phyloP scores from a whole-genome alignment of 2,329 filamentous ascomycete genomes.

The Gyromitra esculenta region DNA sequence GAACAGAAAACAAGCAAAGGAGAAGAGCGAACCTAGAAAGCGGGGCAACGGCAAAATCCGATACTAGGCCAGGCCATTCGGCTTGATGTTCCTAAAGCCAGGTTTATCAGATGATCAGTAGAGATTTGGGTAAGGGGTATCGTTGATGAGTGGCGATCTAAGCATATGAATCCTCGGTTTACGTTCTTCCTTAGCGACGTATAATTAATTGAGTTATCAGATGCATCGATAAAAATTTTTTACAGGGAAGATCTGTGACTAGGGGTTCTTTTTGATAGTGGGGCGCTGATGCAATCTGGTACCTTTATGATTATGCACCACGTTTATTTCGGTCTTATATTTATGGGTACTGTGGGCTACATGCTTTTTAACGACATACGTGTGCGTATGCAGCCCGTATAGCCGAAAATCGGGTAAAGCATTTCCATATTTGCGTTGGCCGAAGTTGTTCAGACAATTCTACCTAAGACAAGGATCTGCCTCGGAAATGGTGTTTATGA shows the following conservation, averaged over 20 bases:
- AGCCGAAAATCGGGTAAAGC: neutral
- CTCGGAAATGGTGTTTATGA: conserved; percentile 23
- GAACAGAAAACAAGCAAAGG: neutral
- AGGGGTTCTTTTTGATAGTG: neutral
- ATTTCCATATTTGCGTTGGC: neutral
- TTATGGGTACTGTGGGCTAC: neutral
- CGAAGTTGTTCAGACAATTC: neutral
- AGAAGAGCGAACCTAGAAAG: neutral
- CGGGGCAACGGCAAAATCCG: no score
- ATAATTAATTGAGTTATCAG: conserved; percentile 31
- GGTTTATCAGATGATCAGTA: conserved; percentile 29
- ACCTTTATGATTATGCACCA: conserved; percentile 1
- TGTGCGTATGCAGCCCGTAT: neutral
- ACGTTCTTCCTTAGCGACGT: neutral
- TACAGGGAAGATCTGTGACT: conserved; percentile 20
- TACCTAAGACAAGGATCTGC: conserved; percentile 27
- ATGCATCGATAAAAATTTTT: conserved; percentile 44
- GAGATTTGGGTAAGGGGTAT: conserved; percentile 23
- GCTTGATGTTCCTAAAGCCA: neutral
- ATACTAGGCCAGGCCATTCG: neutral
- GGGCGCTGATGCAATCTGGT: neutral
- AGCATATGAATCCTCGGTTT: neutral
- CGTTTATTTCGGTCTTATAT: neutral
- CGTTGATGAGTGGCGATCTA: neutral
- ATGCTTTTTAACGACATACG: neutral